Evolutionary conservation across 345 rosid genomes (phyloP), one percentile per base, ranked within the genome.

Genomic region (Salix udensis): DNA sequence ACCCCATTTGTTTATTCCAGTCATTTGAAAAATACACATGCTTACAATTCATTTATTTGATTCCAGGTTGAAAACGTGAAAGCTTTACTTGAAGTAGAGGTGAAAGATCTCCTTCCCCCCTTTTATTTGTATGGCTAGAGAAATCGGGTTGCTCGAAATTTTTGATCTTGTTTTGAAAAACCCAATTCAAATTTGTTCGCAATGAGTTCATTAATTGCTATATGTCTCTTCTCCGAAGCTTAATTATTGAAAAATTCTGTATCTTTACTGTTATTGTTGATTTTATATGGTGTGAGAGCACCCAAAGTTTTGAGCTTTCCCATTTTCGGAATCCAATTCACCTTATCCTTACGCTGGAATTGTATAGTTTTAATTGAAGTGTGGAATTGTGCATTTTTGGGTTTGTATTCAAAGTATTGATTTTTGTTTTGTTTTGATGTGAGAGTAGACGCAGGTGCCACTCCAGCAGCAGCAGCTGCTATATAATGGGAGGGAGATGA

Each of bases 1-100:
- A 44, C 78, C 87, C 82, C 83, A 66, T 55, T 85, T 82, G 18
- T 23, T 77, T 8, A 60, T 30, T 80, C 11, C 50, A 53, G 71
- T 4, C 72, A 53, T 37, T 58, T 36, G 9, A n/a, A 8, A 12
- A 30, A 5, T 7, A 16, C 34, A 9, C 6, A 24, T 44, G 0
- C 44, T 18, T 34, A 10, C 1, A 19, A 42, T 58, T 5, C 36
- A 10, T 14, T 5, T 15, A 1, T 30, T 10, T 66, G 40, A 34
- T 74, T 74, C 70, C 76, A 93, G 98, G 95, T 96, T 79, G 99
- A 93, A 76, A 96, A 93, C 81, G 91, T 96, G 80, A 96, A 96
- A 82, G 98, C 99, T 52, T 83, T 96, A 87, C 94, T 93, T 42
- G 99, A 96, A 74, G 98, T 96, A 72, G 99, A 93, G 98, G 99